Conservation (phyloP, 805 yeast genomes). For the Komagataella mondaviorum region DNA sequence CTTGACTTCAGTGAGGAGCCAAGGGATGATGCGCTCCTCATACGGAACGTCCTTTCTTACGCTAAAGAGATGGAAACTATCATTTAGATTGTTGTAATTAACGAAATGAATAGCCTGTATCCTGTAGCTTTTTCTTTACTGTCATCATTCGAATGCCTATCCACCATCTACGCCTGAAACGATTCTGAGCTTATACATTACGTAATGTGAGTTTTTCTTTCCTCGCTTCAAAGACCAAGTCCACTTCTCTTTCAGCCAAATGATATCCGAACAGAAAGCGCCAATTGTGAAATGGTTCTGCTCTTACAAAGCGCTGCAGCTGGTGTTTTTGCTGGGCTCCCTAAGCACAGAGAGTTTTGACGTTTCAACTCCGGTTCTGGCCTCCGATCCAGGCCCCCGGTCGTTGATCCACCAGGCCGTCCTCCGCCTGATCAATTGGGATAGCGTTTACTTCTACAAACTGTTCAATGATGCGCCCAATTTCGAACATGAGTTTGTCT, state of each 20-base stretch:
- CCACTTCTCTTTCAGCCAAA: background rate
- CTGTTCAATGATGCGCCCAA: slow-evolving; percentile 32
- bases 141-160: background rate
- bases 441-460: slow-evolving; percentile 62
- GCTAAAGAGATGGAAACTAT: slow-evolving; percentile 91
- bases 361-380: background rate
- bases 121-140: background rate
- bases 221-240: background rate
- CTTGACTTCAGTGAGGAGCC: slow-evolving; percentile 16
- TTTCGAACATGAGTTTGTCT: slow-evolving; percentile 90
- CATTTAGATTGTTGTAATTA: slow-evolving; percentile 27
- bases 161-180: background rate
- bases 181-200: background rate
- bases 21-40: slow-evolving; percentile 29
- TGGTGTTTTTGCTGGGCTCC: background rate
- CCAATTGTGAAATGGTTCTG: background rate
- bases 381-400: background rate
- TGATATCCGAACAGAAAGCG: background rate
- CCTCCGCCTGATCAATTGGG: slow-evolving; percentile 66
- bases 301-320: background rate
- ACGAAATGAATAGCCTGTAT: background rate
- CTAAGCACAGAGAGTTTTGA: background rate
- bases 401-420: slow-evolving; percentile 15
- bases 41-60: slow-evolving; percentile 66
- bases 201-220: background rate